phyloP scores from a whole-genome alignment of 2,329 filamentous ascomycete species.

The Arthrobotrys iridis region DNA sequence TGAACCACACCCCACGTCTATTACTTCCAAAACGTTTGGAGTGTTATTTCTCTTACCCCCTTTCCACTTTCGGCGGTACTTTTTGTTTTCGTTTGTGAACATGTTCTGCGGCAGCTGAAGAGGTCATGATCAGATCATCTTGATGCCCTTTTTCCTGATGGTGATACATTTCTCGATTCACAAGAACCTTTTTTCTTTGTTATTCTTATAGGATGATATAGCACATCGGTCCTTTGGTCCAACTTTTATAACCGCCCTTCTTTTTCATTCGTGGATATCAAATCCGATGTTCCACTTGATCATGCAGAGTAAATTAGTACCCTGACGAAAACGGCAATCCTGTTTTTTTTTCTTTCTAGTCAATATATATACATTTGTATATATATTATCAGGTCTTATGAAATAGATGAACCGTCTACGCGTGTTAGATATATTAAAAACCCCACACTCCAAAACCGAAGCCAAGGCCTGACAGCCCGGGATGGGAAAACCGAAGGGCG shows the following conservation, averaged over 20 bases:
- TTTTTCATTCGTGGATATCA: background rate
- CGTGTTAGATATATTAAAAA: conserved; percentile 18
- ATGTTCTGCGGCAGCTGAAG: conserved; percentile 14
- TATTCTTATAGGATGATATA: no score
- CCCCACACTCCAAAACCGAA: background rate
- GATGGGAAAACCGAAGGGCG: conserved; percentile 8
- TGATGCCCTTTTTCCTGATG: no score
- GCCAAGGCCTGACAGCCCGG: background rate
- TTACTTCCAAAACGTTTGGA: conserved; percentile 11
- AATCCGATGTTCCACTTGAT: background rate
- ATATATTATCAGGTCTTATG: conserved; percentile 6
- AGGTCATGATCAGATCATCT: conserved; percentile 14
- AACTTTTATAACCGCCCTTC: no score
- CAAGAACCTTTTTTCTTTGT: no score
- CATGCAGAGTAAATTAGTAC: background rate
- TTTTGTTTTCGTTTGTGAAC: background rate
- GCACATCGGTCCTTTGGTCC: no score
- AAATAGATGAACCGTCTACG: conserved; percentile 12
- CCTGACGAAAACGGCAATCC: conserved; percentile 14
- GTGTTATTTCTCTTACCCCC: conserved; percentile 3
- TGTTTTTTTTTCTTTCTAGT: no score
- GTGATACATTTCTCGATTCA: no score
- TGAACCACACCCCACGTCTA: conserved; percentile 10
- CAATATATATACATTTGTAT: no score
- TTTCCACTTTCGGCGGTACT: conserved; percentile 2